Percentiles rank a stretch among this genome's conserved stretches.
phyloP scores from a whole-genome alignment of 768 basidiomycete species.

The Suillus alpinus region DNA sequence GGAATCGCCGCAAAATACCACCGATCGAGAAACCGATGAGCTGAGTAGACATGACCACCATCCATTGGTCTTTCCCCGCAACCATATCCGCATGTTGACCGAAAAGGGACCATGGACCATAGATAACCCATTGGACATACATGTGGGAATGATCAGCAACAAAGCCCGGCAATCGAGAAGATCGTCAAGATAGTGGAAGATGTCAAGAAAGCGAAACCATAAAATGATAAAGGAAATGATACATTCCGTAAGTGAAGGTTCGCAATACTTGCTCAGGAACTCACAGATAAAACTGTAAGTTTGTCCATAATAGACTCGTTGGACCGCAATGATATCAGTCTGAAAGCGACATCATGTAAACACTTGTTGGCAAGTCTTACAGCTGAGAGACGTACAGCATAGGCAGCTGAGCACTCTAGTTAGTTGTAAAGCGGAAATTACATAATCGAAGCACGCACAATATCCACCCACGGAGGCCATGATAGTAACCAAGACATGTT shows the following conservation, averaged over 20 bases:
- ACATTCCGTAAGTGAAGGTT: conserved; percentile 1
- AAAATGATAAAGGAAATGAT: conserved; percentile 1
- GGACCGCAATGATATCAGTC: conserved; percentile 74
- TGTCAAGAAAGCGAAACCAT: background rate
- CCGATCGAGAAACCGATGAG: conserved; percentile 63
- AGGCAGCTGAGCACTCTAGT: conserved; percentile 34
- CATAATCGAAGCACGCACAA: conserved; percentile 15
- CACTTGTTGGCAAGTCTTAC: background rate
- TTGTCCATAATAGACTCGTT: conserved; percentile 66
- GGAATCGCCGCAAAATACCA: conserved; percentile 55
- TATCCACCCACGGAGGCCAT: conserved; percentile 52
- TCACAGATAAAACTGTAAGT: conserved; percentile 48
- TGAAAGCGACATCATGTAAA: conserved; percentile 12
- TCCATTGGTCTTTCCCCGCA: conserved; percentile 46
- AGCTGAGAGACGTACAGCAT: conserved; percentile 33
- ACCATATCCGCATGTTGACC: background rate
- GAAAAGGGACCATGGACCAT: background rate
- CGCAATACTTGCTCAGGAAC: conserved; percentile 17
- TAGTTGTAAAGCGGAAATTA: conserved; percentile 1
- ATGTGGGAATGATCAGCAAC: background rate
- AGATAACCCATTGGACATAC: background rate
- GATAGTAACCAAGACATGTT: conserved; percentile 64
- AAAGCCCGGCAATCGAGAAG: background rate
- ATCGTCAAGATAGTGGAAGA: background rate
- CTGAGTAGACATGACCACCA: conserved; percentile 70